Conservation (phyloP, 495 filamentous ascomycete genomes). For the Tetracladium setigerum region DNA sequence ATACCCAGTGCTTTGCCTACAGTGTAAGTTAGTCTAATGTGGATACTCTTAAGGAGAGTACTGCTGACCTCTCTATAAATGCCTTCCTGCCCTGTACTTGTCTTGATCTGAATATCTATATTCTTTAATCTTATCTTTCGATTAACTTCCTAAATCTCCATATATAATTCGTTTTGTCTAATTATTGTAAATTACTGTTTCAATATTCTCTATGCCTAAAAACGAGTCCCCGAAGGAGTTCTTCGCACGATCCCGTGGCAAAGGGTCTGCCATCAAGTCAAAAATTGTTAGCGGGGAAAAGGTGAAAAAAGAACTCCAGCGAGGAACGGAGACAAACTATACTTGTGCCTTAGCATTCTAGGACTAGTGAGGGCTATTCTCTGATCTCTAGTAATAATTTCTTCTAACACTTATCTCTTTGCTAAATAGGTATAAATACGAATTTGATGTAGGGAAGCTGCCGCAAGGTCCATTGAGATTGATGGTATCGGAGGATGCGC, state of each 20-base stretch:
- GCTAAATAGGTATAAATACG: constrained; percentile 7
- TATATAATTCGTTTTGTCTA: constrained; percentile 5
- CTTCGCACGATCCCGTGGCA: constrained; percentile 2
- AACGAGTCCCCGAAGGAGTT: background rate
- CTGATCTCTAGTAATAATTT: constrained; percentile 3
- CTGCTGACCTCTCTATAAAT: constrained; percentile 1
- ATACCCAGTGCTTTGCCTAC: constrained; percentile 6
- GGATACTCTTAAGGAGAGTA: background rate
- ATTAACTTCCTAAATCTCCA: constrained; percentile 1
- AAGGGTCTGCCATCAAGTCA: constrained; percentile 1
- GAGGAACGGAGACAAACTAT: constrained; percentile 2
- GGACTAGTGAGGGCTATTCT: constrained; percentile 3
- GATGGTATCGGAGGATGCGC: no score
- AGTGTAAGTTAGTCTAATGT: constrained; percentile 2
- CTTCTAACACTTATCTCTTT: constrained; percentile 4
- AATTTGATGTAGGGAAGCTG: no score
- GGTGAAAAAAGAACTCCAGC: constrained; percentile 4
- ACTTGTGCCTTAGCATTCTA: constrained; percentile 1
- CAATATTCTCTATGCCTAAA: constrained; percentile 3
- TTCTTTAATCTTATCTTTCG: constrained; percentile 4
- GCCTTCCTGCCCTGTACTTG: constrained; percentile 3
- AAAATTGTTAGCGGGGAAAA: constrained; percentile 6
- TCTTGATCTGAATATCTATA: constrained; percentile 3
- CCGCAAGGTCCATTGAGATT: no score
- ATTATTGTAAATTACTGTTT: background rate